Evolutionary conservation across 2,329 filamentous ascomycete species (phyloP).

Genomic region (Neurospora sp.): DNA sequence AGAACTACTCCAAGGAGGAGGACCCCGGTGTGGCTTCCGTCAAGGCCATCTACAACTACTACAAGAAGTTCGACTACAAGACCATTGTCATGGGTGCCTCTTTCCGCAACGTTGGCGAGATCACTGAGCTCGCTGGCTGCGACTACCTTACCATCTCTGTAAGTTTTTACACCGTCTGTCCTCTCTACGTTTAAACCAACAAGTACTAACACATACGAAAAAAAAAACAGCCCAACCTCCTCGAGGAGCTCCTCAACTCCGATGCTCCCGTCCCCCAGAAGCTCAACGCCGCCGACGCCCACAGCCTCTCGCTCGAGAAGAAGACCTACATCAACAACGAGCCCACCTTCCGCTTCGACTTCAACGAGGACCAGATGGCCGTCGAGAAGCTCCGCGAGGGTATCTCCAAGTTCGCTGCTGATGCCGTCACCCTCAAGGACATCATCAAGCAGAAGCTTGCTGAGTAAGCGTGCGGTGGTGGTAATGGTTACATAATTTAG

Average conservation of each 20-base stretch:
- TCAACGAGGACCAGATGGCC: conserved; percentile 99
- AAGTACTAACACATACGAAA: conserved; percentile 3
- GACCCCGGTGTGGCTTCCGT: conserved; percentile 96
- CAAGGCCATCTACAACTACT: conserved; percentile 97
- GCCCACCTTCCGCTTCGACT: conserved; percentile 89
- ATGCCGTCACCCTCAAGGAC: conserved; percentile 86
- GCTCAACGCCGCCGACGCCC: conserved; percentile 63
- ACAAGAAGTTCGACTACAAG: conserved; percentile 99
- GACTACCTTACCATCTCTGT: conserved; percentile 98
- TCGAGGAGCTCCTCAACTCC: conserved; percentile 90
- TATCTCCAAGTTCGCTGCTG: conserved; percentile 98
- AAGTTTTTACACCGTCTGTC: conserved; percentile 28
- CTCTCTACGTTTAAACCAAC: background rate
- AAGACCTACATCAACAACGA: conserved; percentile 86
- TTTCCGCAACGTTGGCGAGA: conserved; percentile 93
- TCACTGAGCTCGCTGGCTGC: conserved; percentile 95
- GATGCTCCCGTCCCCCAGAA: conserved; percentile 78
- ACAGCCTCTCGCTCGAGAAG: conserved; percentile 69
- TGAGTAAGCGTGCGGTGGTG: background rate
- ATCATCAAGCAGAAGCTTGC: conserved; percentile 80
- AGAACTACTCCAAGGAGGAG: conserved; percentile 80
- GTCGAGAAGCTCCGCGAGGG: conserved; percentile 98
- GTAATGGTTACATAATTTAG: background rate
- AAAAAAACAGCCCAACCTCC: conserved; percentile 63
- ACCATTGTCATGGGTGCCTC: conserved; percentile 99